A percentile compares a stretch with the other conserved stretches of the same genome.
Evolutionary conservation across 805 yeast species (phyloP).

Genomic region (Millerozyma acaciae): DNA sequence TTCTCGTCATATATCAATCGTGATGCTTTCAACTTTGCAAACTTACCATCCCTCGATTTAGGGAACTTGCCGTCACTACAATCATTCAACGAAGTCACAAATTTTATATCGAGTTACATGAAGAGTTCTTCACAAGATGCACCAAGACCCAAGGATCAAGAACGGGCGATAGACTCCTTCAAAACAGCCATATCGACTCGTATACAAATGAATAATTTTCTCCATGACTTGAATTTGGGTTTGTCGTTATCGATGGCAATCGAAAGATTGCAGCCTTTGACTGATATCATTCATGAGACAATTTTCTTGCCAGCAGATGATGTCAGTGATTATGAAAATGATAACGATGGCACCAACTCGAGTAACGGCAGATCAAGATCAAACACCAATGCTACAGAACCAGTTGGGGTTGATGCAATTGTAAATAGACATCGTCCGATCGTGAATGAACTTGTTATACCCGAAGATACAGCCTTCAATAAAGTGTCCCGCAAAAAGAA

Average conservation of each 20-base stretch:
- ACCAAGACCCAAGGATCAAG: constrained; percentile 12
- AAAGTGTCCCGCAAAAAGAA: constrained; percentile 8
- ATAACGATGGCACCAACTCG: constrained; percentile 6
- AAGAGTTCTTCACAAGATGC: constrained; percentile 6
- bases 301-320: constrained; percentile 52
- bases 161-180: constrained; percentile 24
- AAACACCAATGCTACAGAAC: constrained; percentile 37
- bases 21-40: constrained; percentile 15
- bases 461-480: constrained; percentile 25
- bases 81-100: constrained; percentile 27
- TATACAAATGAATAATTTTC: constrained; percentile 38
- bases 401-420: constrained; percentile 51
- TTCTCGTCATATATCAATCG: constrained; percentile 18
- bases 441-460: constrained; percentile 49
- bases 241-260: constrained; percentile 48
- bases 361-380: not conserved
- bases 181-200: constrained; percentile 39
- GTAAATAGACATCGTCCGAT: constrained; percentile 46
- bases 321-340: constrained; percentile 21
- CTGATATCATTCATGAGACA: constrained; percentile 44
- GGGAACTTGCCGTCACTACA: constrained; percentile 15
- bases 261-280: constrained; percentile 46
- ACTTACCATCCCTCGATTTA: constrained; percentile 18
- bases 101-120: constrained; percentile 25
- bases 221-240: constrained; percentile 43